Base-by-base conservation (phyloP, 495 filamentous ascomycete species). In the Penicillium atrosanguineum region DNA sequence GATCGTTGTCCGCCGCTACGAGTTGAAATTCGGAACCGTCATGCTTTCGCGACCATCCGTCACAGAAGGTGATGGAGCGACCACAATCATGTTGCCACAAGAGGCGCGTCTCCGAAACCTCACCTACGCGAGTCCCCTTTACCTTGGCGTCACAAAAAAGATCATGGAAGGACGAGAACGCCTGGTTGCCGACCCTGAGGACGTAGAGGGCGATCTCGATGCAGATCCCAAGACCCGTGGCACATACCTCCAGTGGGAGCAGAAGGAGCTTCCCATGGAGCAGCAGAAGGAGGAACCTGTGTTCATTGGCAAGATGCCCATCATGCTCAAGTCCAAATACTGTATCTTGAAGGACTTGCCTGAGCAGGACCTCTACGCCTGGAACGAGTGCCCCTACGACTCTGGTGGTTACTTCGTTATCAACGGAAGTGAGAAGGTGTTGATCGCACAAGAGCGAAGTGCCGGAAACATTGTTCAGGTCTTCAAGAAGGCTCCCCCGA, bases 361-460 rank as follows among this genome's bases (percentile, higher is more conserved):
- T 46, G 92, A 97, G 53, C 83, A 89, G 47, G 83, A 86, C 16
- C 79, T 97, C 1, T 96, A 93, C 63, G 76, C 84, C 11, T 85
- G 89, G 70, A 93, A 93, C 64, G 94, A 99, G 71, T 99, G 94
- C 51, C 94, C 95, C 0, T 97, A 95, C 69, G 94, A 99, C 64
- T 93, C 94, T 58, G 94, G 94, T 44, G 94, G 94, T 51, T 99
- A 99, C 60, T 99, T 99, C 69, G 87, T 99, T 55, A 97, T 99
- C 74, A 99, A 97, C 72, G 94, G 94, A n/a, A 94, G 89, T 67
- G 94, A 99, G 69, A 99, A 99, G 80, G 94, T 99, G 19, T 70
- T 99, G 54, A 97, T 99, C 55, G 95, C 95, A 1, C 94, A 99
- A 69, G 94, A 99, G 69, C 86, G 94, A 23, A 95, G 90, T 60